A percentile compares a stretch with the other conserved stretches of the same genome.
These are phyloP conservation scores for Lactarius vividus DNA, from an alignment of 768 basidiomycete genomes.

Conservation along the genomic window DNA sequence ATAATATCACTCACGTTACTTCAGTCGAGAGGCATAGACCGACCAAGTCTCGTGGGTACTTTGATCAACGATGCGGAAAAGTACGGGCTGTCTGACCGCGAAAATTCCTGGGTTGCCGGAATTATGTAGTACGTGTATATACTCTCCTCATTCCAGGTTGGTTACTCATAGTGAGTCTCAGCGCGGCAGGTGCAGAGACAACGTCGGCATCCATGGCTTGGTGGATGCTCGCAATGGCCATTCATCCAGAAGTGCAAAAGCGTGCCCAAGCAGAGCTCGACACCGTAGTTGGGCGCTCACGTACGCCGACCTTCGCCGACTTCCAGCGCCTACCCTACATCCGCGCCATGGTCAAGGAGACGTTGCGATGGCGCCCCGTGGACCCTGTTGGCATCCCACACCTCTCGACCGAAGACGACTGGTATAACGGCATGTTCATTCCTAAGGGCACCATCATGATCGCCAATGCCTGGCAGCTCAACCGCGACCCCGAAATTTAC, in stretches of 20 bases:
- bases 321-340: conserved; percentile 20
- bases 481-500: conserved; percentile 31
- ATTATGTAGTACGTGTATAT: conserved; percentile 3
- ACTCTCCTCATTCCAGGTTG: not conserved
- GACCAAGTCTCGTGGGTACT: not conserved
- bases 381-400: conserved; percentile 27
- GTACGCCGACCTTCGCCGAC: conserved; percentile 22
- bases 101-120: conserved; percentile 9
- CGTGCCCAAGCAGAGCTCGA: conserved; percentile 20
- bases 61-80: not conserved
- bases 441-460: conserved; percentile 38
- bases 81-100: not conserved
- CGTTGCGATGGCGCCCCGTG: conserved; percentile 14
- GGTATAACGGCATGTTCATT: conserved; percentile 33
- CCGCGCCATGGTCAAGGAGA: conserved; percentile 25
- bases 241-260: conserved; percentile 1
- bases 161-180: not conserved
- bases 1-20: too few species aligned
- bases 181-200: conserved; percentile 9
- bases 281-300: conserved; percentile 13
- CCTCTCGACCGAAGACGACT: conserved; percentile 30
- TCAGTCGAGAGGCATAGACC: not conserved
- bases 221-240: conserved; percentile 17
- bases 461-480: conserved; percentile 32
- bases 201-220: conserved; percentile 3